Evolutionary conservation across 768 basidiomycete genomes (phyloP).

Genomic region (Suillus fuscotomentosus): DNA sequence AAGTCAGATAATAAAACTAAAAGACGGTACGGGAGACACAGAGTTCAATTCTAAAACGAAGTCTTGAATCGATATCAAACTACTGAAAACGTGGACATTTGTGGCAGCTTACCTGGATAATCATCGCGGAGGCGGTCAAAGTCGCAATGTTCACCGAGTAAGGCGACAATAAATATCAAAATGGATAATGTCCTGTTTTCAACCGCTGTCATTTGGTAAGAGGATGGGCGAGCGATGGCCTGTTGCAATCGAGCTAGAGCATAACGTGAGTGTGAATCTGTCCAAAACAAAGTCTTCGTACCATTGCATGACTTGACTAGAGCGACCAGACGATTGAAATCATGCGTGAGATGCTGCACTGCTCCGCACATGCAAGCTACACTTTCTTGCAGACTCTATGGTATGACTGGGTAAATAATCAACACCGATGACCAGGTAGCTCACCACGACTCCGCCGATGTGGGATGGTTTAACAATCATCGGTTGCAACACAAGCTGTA

Average conservation of each 20-base stretch:
- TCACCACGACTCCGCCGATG: conserved; percentile 62
- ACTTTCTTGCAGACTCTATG: conserved; percentile 82
- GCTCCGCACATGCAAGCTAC: conserved; percentile 91
- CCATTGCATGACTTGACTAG: conserved; percentile 86
- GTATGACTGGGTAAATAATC: not conserved
- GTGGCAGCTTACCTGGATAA: conserved; percentile 47
- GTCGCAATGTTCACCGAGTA: conserved; percentile 86
- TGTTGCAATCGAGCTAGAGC: conserved; percentile 62
- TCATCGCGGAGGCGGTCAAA: conserved; percentile 76
- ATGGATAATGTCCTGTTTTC: conserved; percentile 62
- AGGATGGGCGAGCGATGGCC: conserved; percentile 42
- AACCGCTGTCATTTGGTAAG: conserved; percentile 39
- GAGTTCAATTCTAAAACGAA: conserved; percentile 51
- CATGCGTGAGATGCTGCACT: conserved; percentile 82
- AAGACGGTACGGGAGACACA: not conserved
- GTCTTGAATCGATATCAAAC: conserved; percentile 54
- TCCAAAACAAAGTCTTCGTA: conserved; percentile 29
- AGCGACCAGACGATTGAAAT: conserved; percentile 73
- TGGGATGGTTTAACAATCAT: conserved; percentile 89
- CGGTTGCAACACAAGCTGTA: conserved; percentile 78
- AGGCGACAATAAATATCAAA: conserved; percentile 78
- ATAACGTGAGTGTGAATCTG: conserved; percentile 10
- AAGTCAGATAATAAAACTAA: conserved; percentile 7
- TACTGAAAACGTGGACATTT: not conserved
- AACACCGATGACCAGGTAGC: conserved; percentile 15